Evolutionary conservation across 176 grass and related monocot species (phyloP), one percentile per base, ranked within the genome.

Genomic region (Juncus effusus): DNA sequence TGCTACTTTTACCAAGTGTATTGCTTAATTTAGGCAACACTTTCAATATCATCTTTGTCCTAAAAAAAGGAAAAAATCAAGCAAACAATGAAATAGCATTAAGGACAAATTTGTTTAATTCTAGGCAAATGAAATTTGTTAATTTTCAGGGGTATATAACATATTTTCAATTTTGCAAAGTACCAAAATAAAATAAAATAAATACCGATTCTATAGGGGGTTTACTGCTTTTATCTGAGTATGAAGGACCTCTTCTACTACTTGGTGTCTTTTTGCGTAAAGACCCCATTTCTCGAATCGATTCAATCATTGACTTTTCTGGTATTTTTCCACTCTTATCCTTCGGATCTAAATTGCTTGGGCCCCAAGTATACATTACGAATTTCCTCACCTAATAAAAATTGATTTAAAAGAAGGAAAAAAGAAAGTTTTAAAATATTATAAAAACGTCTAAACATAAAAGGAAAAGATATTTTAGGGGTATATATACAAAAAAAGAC

Each of bases 331-430:
- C 78, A 62, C 80, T 92, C 68, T 59, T 91, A 67, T 85, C 79
- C 16, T 3, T 85, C 57, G 77, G 79, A 79, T 89, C 85, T 79
- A 97, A 70, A 67, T 92, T 88, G 81, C 70, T 86, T 59, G 79
- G 82, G 19, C 93, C 88, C 93, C 93, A 97, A 14, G 88, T 97
- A 70, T 86, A 97, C 93, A 92, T 92, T 56, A 97, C 93, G 86
- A 82, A 97, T 63, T 97, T 97, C 56, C 93, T 81, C 68, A 89
- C 66, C 93, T 97, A 55, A 10, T 73, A 69, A 66, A 3, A 69
- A 13, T n/a, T 28, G 19, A 28, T 28, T 13, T 65, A 66, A 62
- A 66, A 9, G 13, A 39, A 73, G 67, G 42, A 47, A 10, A 36
- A 56, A 12, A 67, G 60, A 36, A 14, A 13, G 44, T 47, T 47